Conservation (phyloP, 306 rosid species). For the Trifolium dubium region DNA sequence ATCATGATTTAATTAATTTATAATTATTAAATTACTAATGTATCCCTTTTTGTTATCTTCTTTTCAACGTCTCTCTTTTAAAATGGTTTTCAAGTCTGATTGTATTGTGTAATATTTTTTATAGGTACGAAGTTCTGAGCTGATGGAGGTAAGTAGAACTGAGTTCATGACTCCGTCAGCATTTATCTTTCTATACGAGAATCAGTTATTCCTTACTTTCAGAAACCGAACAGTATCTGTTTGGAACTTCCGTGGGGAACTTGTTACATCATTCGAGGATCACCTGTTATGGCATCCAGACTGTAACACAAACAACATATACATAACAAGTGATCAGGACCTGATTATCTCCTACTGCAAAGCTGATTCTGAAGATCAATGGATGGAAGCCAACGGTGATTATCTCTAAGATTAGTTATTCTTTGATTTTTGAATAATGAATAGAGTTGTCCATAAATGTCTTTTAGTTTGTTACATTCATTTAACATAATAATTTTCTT, state of each 20-base stretch:
- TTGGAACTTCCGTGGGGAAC: slow-evolving; percentile 97
- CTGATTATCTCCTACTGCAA: slow-evolving; percentile 93
- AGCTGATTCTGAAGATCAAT: slow-evolving; percentile 81
- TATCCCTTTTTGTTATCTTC: not conserved
- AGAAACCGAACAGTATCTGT: slow-evolving; percentile 86
- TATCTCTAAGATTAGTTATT: slow-evolving; percentile 18
- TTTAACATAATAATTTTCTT: slow-evolving; percentile 13
- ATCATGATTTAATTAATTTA: not conserved
- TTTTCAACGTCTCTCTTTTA: not conserved
- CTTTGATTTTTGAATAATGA: slow-evolving; percentile 14
- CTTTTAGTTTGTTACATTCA: slow-evolving; percentile 23
- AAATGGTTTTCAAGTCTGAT: slow-evolving; percentile 21
- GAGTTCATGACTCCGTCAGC: slow-evolving; percentile 97
- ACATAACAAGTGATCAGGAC: slow-evolving; percentile 94
- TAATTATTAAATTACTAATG: not conserved
- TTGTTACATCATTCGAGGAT: slow-evolving; percentile 92
- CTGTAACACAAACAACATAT: slow-evolving; percentile 92
- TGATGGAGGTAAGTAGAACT: slow-evolving; percentile 73
- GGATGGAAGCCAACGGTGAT: slow-evolving; percentile 84
- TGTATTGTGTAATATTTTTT: slow-evolving; percentile 12
- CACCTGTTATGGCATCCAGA: slow-evolving; percentile 97
- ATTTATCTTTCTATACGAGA: slow-evolving; percentile 86
- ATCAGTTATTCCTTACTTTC: slow-evolving; percentile 87
- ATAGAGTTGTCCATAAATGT: not conserved
- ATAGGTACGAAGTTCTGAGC: slow-evolving; percentile 79